Evolutionary conservation across 2,329 filamentous ascomycete genomes (phyloP).

Genomic region (Neoarthrinium moseri): DNA sequence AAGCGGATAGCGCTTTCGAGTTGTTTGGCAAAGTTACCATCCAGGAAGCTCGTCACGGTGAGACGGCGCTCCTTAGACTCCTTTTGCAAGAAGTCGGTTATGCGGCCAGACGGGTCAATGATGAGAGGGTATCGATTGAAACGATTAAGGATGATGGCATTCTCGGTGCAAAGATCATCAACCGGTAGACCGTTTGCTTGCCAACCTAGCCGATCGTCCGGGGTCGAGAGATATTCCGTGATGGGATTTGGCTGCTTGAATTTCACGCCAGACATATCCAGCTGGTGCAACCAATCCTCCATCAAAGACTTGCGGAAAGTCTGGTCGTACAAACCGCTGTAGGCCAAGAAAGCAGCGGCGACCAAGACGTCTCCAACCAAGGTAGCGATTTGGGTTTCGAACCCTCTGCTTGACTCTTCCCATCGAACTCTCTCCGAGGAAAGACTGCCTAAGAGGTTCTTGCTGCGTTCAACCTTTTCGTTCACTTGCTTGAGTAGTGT

Average conservation of each 20-base stretch:
- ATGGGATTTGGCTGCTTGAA: slow-evolving; percentile 94
- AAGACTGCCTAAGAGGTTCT: slow-evolving; percentile 88
- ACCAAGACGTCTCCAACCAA: slow-evolving; percentile 94
- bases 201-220: slow-evolving; percentile 92
- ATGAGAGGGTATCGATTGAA: slow-evolving; percentile 99
- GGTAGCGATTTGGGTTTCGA: slow-evolving; percentile 96
- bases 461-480: slow-evolving; percentile 96
- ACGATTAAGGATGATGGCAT: slow-evolving; percentile 93
- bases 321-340: slow-evolving; percentile 95
- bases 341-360: slow-evolving; percentile 95
- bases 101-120: slow-evolving; percentile 93
- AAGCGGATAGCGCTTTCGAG: slow-evolving; percentile 95
- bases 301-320: slow-evolving; percentile 97
- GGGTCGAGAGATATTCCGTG: slow-evolving; percentile 94
- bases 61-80: slow-evolving; percentile 91
- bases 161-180: slow-evolving; percentile 97
- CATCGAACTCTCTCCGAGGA: slow-evolving; percentile 91
- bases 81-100: slow-evolving; percentile 92
- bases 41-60: slow-evolving; percentile 96
- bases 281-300: slow-evolving; percentile 94
- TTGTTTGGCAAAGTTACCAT: slow-evolving; percentile 97
- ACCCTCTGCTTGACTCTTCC: slow-evolving; percentile 97
- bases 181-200: slow-evolving; percentile 92
- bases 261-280: slow-evolving; percentile 86
- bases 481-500: slow-evolving; percentile 93